Percentiles rank a stretch among this genome's conserved stretches.
phyloP scores from a whole-genome alignment of 202 grass and related monocot species.

The Elaeis oleifera region DNA sequence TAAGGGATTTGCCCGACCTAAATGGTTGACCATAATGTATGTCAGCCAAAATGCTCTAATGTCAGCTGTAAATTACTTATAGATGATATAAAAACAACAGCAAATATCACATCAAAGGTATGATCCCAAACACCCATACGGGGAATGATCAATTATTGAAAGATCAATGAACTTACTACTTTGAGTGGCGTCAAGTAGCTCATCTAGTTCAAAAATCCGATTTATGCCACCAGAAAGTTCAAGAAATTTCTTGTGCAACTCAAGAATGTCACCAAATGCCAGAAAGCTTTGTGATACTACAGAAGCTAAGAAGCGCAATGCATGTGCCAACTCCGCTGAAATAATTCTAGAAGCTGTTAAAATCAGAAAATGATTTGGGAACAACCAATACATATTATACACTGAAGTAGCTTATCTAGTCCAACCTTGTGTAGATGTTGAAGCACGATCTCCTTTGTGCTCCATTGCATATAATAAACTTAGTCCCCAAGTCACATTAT shows the following conservation, averaged over 20 bases:
- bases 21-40: too few species aligned
- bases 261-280: conserved; percentile 95
- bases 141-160: not conserved
- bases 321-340: conserved; percentile 90
- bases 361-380: too few species aligned
- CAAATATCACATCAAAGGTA: too few species aligned
- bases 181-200: conserved; percentile 54
- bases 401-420: not conserved
- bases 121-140: too few species aligned
- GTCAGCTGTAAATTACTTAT: too few species aligned
- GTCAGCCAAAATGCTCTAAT: too few species aligned
- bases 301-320: conserved; percentile 89
- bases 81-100: too few species aligned
- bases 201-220: conserved; percentile 90
- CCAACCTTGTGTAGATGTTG: conserved; percentile 87
- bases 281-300: conserved; percentile 97
- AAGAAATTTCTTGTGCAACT: conserved; percentile 86
- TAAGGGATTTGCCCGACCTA: too few species aligned
- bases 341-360: conserved; percentile 8
- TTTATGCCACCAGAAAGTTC: conserved; percentile 97
- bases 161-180: conserved; percentile 42
- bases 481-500: conserved; percentile 97
- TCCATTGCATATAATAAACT: conserved; percentile 96
- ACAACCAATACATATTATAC: too few species aligned
- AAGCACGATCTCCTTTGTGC: conserved; percentile 85